Base-by-base conservation (phyloP, 495 filamentous ascomycete genomes). In the Symbiotaphrina buchneri region DNA sequence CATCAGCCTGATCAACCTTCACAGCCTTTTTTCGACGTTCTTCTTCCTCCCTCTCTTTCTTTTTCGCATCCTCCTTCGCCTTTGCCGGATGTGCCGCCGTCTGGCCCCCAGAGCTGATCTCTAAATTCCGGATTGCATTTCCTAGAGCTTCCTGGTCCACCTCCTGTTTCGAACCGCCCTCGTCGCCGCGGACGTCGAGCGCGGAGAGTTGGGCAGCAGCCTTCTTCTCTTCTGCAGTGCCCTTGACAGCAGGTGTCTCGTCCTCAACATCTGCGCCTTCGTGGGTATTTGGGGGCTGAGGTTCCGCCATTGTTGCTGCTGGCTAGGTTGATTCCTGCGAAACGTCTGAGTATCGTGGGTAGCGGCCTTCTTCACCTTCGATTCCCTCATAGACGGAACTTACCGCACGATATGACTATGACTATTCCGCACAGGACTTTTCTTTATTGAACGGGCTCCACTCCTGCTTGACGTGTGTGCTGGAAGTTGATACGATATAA, bases 171-270 rank as follows among this genome's bases (percentile, higher is more conserved):
- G 55, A 45, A 4, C 35, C 30, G 25, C 53, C 46, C 31, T 74
- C 75, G 34, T 70, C 71, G 36, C 52, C 54, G 21, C 46, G 52
- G 17, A 63, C 49, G 40, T 84, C 73, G 32, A 92, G 73, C 33
- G 69, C 67, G 38, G 67, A 71, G 42, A 91, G 69, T 11, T 84
- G 83, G 17, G 78, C 80, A 34, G 81, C 81, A 14, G 84, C 78
- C 53, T 87, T 91, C 49, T 81, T 77, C 55, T 87, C 83, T 52
- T 90, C 81, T 38, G 80, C 66, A 23, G 63, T 65, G 48, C 68
- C 63, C 35, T 66, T 28, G 2, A 36, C 10, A 3, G 30, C 3
- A n/a, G 33, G 6, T 15, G 33, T 36, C 21, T 35, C 33, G 34
- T 36, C 33, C 17, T 36, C 15, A 10, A n/a, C 27, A 30, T 35